Conservation (phyloP, 768 basidiomycete species). For the Basidioascus undulatus region DNA sequence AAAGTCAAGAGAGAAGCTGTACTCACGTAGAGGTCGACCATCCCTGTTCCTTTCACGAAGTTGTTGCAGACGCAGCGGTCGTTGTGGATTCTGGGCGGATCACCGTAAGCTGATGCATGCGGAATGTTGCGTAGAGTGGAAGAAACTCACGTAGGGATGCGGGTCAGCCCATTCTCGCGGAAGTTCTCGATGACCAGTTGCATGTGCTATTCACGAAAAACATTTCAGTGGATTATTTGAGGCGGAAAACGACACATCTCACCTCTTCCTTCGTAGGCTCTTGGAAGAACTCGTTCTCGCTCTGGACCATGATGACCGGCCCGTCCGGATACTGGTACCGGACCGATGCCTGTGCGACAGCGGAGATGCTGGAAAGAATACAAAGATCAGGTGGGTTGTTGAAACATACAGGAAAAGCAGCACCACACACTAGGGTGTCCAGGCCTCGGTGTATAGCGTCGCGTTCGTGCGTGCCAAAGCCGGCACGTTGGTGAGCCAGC, state of each 20-base stretch:
- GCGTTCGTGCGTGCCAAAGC: slow-evolving; percentile 29
- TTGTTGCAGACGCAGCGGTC: slow-evolving; percentile 6
- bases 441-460: slow-evolving; percentile 24
- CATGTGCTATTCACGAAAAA: no score
- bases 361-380: slow-evolving; percentile 14
- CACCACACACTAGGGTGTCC: slow-evolving; percentile 14
- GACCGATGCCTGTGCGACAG: slow-evolving; percentile 15
- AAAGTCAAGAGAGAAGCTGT: neutral
- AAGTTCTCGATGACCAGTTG: slow-evolving; percentile 10
- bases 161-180: slow-evolving; percentile 10
- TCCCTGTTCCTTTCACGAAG: slow-evolving; percentile 11
- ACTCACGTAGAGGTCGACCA: slow-evolving; percentile 12
- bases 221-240: no score
- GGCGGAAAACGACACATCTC: no score
- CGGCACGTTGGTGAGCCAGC: slow-evolving; percentile 32
- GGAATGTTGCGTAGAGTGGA: neutral
- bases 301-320: slow-evolving; percentile 28
- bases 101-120: neutral
- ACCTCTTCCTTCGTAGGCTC: no score
- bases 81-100: slow-evolving; percentile 9
- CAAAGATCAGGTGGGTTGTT: neutral
- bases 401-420: slow-evolving; percentile 9
- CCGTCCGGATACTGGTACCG: neutral
- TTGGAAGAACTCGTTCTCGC: slow-evolving; percentile 29
- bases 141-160: slow-evolving; percentile 9